Percentiles rank a stretch among this genome's conserved stretches.
phyloP scores from a whole-genome alignment of 2,329 filamentous ascomycete genomes.

The Fusarium sulawesiense region DNA sequence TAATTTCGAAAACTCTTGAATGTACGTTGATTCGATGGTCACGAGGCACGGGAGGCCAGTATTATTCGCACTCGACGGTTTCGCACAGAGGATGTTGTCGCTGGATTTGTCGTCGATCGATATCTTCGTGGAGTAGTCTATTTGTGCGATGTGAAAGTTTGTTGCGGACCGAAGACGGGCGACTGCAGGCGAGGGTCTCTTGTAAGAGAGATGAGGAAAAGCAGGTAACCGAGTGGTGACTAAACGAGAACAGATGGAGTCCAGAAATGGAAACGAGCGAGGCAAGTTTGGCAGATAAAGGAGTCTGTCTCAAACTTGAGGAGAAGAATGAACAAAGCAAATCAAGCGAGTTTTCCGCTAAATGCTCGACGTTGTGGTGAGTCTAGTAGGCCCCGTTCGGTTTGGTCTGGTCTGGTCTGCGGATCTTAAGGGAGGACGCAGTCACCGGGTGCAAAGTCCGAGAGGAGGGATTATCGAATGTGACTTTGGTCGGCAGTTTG shows the following conservation, averaged over 20 bases:
- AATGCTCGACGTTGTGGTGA: slow-evolving; percentile 23
- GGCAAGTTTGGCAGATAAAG: slow-evolving; percentile 37
- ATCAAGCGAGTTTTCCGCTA: slow-evolving; percentile 33
- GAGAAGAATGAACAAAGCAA: slow-evolving; percentile 39
- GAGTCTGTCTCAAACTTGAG: slow-evolving; percentile 44
- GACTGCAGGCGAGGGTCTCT: slow-evolving; percentile 41
- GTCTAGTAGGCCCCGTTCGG: slow-evolving; percentile 23
- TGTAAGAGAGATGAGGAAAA: slow-evolving; percentile 27
- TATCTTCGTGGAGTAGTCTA: slow-evolving; percentile 30
- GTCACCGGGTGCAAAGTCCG: slow-evolving; percentile 21
- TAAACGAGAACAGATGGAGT: slow-evolving; percentile 27
- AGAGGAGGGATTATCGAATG: slow-evolving; percentile 18
- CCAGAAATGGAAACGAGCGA: slow-evolving; percentile 38
- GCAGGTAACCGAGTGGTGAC: slow-evolving; percentile 25
- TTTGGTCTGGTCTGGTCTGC: slow-evolving; percentile 26
- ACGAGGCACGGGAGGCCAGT: slow-evolving; percentile 9
- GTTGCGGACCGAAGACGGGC: slow-evolving; percentile 39
- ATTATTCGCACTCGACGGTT: slow-evolving; percentile 28
- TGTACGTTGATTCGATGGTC: slow-evolving; percentile 6
- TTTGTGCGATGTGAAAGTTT: slow-evolving; percentile 41
- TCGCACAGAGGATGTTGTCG: slow-evolving; percentile 7
- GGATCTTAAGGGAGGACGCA: slow-evolving; percentile 42
- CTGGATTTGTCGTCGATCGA: slow-evolving; percentile 23
- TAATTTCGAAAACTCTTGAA: slow-evolving; percentile 6
- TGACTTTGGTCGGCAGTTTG: slow-evolving; percentile 38